Conservation (phyloP, 805 yeast species). For the Kodamaea jinghongensis region DNA sequence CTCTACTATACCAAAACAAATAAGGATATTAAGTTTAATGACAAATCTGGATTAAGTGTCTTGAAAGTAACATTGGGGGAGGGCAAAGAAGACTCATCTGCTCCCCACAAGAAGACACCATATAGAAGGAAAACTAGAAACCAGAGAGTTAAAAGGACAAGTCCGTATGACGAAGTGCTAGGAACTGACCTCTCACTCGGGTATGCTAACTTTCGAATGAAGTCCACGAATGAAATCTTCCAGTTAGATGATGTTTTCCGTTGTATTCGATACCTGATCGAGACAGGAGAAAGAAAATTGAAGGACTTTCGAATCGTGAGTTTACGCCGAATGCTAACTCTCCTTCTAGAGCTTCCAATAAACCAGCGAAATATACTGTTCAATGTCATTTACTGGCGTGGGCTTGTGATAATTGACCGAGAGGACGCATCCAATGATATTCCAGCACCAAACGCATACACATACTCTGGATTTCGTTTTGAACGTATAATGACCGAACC, state of each 20-base stretch:
- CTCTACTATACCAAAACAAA: conserved; percentile 5
- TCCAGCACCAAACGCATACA: conserved; percentile 5
- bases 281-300: conserved; percentile 4
- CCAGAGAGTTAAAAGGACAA: conserved; percentile 5
- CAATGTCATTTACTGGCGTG: conserved; percentile 18
- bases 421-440: conserved; percentile 10
- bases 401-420: conserved; percentile 17
- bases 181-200: conserved; percentile 21
- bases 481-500: conserved; percentile 17
- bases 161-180: conserved; percentile 12
- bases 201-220: conserved; percentile 12
- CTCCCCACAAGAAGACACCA: conserved; percentile 3
- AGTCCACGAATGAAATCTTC: conserved; percentile 12
- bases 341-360: conserved; percentile 21
- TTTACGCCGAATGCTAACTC: conserved; percentile 18
- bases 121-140: conserved; percentile 7
- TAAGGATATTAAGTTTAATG: conserved; percentile 6
- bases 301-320: conserved; percentile 14
- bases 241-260: conserved; percentile 16
- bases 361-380: conserved; percentile 13
- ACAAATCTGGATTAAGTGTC: conserved; percentile 7
- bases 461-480: conserved; percentile 24
- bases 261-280: conserved; percentile 11
- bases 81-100: background rate
- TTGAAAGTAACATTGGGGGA: background rate